These are phyloP conservation scores for Talaromyces albobiverticillius DNA, from an alignment of 2,329 filamentous ascomycete species.

Conservation along the genomic window DNA sequence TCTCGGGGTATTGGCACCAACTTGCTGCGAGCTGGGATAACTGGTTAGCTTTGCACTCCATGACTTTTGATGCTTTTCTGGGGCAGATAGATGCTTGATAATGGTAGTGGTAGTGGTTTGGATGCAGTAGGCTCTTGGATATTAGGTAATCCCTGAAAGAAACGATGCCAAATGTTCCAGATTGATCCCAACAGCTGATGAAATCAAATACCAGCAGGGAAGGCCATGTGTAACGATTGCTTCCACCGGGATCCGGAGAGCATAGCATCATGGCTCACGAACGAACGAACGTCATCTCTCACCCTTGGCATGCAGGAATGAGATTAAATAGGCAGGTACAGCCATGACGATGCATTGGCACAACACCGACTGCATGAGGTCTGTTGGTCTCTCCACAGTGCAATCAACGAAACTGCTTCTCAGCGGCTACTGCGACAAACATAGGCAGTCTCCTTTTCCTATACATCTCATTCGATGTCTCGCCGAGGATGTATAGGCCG, in stretches of 20 bases:
- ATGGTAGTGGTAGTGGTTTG: neutral
- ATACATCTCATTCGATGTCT: slow-evolving; percentile 9
- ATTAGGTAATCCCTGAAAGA: neutral
- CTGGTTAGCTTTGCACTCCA: slow-evolving; percentile 19
- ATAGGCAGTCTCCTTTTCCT: neutral
- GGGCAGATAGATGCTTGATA: neutral
- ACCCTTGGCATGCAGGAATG: slow-evolving; percentile 13
- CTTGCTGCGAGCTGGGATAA: slow-evolving; percentile 12
- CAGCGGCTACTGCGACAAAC: slow-evolving; percentile 15
- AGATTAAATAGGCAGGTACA: slow-evolving; percentile 16
- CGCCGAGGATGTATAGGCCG: slow-evolving; percentile 2
- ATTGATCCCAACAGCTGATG: neutral
- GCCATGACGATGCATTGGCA: slow-evolving; percentile 4
- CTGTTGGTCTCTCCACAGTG: neutral
- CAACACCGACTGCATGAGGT: neutral
- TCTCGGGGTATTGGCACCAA: slow-evolving; percentile 9
- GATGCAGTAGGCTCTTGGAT: neutral
- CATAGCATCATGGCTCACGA: too few relatives aligned
- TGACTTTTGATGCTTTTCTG: neutral
- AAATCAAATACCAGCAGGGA: neutral
- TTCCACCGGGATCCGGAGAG: slow-evolving; percentile 3
- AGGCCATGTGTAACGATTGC: slow-evolving; percentile 9
- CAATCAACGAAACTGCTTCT: neutral
- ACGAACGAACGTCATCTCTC: neutral
- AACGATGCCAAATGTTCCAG: neutral